Base-by-base conservation (phyloP, 768 basidiomycete species). In the Pleurotus citrinopileatus region DNA sequence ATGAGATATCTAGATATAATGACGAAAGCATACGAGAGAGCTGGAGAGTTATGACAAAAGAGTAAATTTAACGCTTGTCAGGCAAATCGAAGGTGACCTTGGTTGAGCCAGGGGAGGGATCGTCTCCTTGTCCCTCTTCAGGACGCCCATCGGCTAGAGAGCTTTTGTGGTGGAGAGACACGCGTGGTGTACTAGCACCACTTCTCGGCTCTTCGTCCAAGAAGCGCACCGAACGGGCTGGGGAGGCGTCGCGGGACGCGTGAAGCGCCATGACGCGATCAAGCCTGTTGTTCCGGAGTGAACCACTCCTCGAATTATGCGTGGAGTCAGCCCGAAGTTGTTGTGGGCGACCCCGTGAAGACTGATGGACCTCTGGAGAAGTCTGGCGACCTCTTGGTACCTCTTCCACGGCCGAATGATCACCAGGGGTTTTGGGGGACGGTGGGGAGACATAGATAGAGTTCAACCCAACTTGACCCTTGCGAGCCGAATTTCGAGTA, bases 141-240 rank as follows among this genome's bases (percentile, higher is more conserved):
- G 26, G 19, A 37, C n/a, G 48, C 17, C 22, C 19, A 9, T 51
- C 45, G 25, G 45, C 25, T 10, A 29, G 15, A 17, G 44, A 45
- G 36, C 34, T 34, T 9, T 47, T 37, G 6, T 23, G 45, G 29
- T 42, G 32, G 25, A 40, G 36, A 12, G 53, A 46, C 25, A 26
- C 29, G 10, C 37, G 48, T 42, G 64, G 62, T 42, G 64, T 60
- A 27, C 40, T 59, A 29, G 59, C 23, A 29, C 62, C 62, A 38
- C 61, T 63, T 45, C 50, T 32, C 3, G 43, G 56, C 29, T 34
- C 32, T 1, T 56, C 59, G 55, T 67, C 66, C 19, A 60, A 64
- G 42, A 68, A 67, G 2, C 66, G 60, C 38, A 69, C 61, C 8
- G 67, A 69, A 26, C 68, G 63, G 43, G 67, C 57, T 0, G 68